Evolutionary conservation across 257 asterid genomes (phyloP).

Genomic region (Henckelia pumila): DNA sequence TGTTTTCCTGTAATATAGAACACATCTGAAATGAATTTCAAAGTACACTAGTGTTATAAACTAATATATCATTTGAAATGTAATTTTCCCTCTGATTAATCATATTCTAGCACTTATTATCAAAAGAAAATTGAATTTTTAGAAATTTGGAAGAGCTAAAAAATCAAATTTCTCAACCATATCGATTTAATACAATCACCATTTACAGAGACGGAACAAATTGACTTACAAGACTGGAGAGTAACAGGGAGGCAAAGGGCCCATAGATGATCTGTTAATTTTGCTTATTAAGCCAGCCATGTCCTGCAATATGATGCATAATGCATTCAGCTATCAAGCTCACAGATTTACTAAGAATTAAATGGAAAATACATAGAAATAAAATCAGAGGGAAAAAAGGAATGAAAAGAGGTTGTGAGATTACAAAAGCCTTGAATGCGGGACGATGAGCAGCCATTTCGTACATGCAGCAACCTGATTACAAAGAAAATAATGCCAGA

Average conservation of each 20-base stretch:
- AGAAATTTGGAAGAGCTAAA: neutral
- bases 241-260: constrained; percentile 96
- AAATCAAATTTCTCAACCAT: neutral
- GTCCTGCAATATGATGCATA: constrained; percentile 87
- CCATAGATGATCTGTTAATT: constrained; percentile 91
- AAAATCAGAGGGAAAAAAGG: neutral
- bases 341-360: neutral
- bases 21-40: neutral
- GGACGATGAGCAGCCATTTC: constrained; percentile 99
- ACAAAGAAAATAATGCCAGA: constrained; percentile 10
- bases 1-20: constrained; percentile 57
- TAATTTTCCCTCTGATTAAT: no score
- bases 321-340: constrained; percentile 16
- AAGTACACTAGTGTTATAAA: neutral
- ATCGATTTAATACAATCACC: neutral
- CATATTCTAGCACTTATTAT: neutral
- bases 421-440: constrained; percentile 98
- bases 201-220: constrained; percentile 1
- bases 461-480: constrained; percentile 92
- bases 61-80: no score
- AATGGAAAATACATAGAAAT: neutral
- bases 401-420: constrained; percentile 22
- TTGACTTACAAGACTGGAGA: constrained; percentile 85
- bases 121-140: neutral
- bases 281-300: constrained; percentile 99